Evolutionary conservation across 306 rosid species (phyloP), one percentile per base, ranked within the genome.

Genomic region (Fragaria ananassa): DNA sequence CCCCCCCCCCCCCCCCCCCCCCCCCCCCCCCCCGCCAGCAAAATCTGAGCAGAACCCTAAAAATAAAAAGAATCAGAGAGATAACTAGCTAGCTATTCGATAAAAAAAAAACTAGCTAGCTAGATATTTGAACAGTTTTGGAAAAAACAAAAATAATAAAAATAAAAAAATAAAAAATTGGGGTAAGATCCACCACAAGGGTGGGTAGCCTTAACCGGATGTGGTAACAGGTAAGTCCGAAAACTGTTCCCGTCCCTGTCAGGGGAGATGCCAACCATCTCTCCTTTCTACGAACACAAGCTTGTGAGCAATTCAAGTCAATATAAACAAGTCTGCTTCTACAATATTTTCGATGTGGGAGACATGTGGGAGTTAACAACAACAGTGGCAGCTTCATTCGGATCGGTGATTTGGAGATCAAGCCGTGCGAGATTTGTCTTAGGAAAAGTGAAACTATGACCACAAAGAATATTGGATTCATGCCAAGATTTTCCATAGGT

Each of bases 201-300:
- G 80, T 53, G 80, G 75, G 63, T 29, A 70, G 78, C 80, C 78
- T 75, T 75, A 74, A 78, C 77, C 82, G 57, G 10, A 74, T 75
- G 78, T 70, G 72, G 42, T 68, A 68, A 70, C 51, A 62, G 79
- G 77, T 14, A 61, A 71, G 81, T 68, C 42, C 71, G 74, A 23
- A 75, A 1, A 76, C 78, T 65, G 75, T 44, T 83, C 78, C 84
- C 72, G 58, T 39, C 82, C 80, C 72, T 82, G 82, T 82, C 84
- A 79, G 82, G 85, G 86, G 88, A 85, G 86, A 85, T 82, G 86
- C 88, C 88, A 85, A 85, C 86, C 86, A 58, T 76, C 88, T 85
- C 86, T 85, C 88, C 84, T 79, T 82, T 76, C 68, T 50, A 76
- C 81, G 82, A 79, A 82, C 86, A 85, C 84, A 0, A 0, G 0